Base-by-base conservation (phyloP, 441 rosid genomes). In the Isatis lusitanica region DNA sequence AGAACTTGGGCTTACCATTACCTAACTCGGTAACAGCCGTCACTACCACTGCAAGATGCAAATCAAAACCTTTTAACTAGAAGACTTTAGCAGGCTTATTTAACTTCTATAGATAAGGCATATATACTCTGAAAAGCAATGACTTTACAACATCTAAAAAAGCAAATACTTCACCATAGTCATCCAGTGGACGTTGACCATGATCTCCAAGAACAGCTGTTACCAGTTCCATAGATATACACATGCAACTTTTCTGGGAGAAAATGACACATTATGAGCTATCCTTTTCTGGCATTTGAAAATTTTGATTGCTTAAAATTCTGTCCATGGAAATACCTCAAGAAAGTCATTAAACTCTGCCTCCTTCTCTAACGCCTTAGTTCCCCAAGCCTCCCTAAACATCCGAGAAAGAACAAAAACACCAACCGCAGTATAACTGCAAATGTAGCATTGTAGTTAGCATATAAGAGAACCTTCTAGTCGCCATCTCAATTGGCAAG, bases 131-230 rank as follows among this genome's bases (percentile, higher is more conserved):
- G 68, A 50, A 51, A 38, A 12, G 43, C 39, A 74, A 35, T 16
- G 53, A 68, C 26, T 31, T 38, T 28, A 38, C 40, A 66, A 48
- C 60, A 44, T 62, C 47, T 38, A 35, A 56, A 56, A 21, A 21
- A 21, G 24, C 24, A 21, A 21, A 21, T 21, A 21, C 28, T 52
- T 52, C 71, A 94, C 99, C 97, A 78, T 83, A 95, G 74, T 95
- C 99, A 42, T 92, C 96, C 48, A 33, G 72, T 36, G 99, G 98
- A 13, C 97, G 93, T 74, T 95, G 98, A 46, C 98, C 99, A 75
- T 95, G 99, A 81, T 95, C 99, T 77, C 99, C 99, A 48, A 95
- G 87, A 70, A 95, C 98, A 48, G 98, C 99, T 51, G 99, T 95
- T 33, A 95, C 99, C 74, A 95, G 83, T 81, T 95, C 99, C 99